Percentiles rank a stretch among this genome's conserved stretches.
Evolutionary conservation across 148 eudicot species (phyloP).

Genomic region (Silene uniflora): DNA sequence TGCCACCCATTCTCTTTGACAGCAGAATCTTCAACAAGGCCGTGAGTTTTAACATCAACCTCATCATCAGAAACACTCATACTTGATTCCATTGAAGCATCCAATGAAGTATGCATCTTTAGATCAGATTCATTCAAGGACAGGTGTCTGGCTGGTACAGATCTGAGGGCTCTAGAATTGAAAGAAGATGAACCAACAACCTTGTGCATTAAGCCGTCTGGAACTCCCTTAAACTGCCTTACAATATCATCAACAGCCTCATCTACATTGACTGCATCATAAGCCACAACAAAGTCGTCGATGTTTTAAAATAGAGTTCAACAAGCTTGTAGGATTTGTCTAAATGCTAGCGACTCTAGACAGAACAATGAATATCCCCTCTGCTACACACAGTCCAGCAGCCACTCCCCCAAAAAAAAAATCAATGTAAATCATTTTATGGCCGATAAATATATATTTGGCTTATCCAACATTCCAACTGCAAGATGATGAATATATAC

Average conservation of each 20-base stretch:
- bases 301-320: neutral
- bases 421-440: no score
- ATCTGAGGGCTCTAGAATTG: slow-evolving; percentile 33
- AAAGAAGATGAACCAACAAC: slow-evolving; percentile 52
- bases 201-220: slow-evolving; percentile 77
- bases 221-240: slow-evolving; percentile 94
- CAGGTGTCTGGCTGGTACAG: slow-evolving; percentile 41
- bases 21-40: slow-evolving; percentile 34
- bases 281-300: neutral
- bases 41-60: slow-evolving; percentile 47
- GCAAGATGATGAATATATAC: no score
- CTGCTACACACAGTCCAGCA: no score
- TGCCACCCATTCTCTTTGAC: slow-evolving; percentile 57
- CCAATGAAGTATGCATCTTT: slow-evolving; percentile 40
- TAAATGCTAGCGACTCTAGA: neutral
- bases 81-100: slow-evolving; percentile 46
- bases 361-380: neutral
- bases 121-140: slow-evolving; percentile 55
- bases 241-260: slow-evolving; percentile 97
- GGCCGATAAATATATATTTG: no score
- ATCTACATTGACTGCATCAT: slow-evolving; percentile 76
- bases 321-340: neutral
- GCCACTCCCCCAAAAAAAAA: no score
- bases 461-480: no score
- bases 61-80: slow-evolving; percentile 63